Conservation (phyloP, 805 yeast species). For the Millerozyma miso region DNA sequence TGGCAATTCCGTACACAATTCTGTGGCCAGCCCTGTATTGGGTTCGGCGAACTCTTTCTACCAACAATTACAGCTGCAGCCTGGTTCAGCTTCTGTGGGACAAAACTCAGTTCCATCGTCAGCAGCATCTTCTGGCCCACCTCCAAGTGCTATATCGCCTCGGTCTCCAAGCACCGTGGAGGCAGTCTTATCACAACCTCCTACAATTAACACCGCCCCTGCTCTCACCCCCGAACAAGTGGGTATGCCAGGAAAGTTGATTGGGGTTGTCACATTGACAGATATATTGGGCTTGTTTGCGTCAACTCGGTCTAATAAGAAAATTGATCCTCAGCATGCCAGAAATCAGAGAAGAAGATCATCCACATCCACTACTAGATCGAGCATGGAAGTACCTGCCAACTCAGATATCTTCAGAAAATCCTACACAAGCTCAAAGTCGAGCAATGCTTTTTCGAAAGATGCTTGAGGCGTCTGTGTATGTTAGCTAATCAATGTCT, state of each 20-base stretch:
- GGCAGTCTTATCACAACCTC: conserved; percentile 10
- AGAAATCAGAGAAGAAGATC: conserved; percentile 83
- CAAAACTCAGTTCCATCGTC: conserved; percentile 5
- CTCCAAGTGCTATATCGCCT: conserved; percentile 2
- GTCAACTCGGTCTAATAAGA: conserved; percentile 58
- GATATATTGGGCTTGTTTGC: conserved; percentile 84
- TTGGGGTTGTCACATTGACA: conserved; percentile 89
- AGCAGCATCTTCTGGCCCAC: not conserved
- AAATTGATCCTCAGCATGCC: conserved; percentile 81
- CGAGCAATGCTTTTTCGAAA: conserved; percentile 11
- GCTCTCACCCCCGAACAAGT: conserved; percentile 12
- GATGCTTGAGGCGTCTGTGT: conserved; percentile 1
- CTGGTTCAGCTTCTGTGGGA: conserved; percentile 8
- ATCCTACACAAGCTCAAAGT: conserved; percentile 8
- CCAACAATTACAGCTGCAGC: not conserved
- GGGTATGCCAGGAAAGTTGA: conserved; percentile 72
- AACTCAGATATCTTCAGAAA: conserved; percentile 12
- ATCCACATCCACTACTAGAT: conserved; percentile 26
- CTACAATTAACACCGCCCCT: conserved; percentile 6
- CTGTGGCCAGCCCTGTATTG: not conserved
- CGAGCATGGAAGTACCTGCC: conserved; percentile 8
- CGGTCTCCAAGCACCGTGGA: conserved; percentile 20
- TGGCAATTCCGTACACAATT: conserved; percentile 1
- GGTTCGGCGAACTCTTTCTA: conserved; percentile 11
- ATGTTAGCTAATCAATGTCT: too few species aligned